Conservation (phyloP, 1,284 basidiomycete genomes). For the Naganishia albida region DNA sequence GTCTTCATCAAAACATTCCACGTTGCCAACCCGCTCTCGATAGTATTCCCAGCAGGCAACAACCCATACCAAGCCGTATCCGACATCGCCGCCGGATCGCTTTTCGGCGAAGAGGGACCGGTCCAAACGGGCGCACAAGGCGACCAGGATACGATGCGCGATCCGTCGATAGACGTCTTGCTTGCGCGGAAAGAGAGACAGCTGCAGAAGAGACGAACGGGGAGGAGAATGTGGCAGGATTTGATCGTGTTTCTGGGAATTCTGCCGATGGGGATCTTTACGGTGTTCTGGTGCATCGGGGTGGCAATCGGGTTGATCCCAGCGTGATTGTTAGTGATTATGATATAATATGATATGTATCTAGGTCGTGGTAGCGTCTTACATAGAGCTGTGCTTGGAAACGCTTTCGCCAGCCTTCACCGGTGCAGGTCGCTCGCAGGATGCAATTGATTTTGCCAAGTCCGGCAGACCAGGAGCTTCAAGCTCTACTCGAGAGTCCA, state of each 20-base stretch:
- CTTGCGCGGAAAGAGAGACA: slow-evolving; percentile 55
- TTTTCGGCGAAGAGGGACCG: neutral
- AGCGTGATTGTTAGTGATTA: slow-evolving; percentile 2
- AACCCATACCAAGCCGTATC: slow-evolving; percentile 23
- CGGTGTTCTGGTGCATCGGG: slow-evolving; percentile 48
- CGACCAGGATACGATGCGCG: slow-evolving; percentile 21
- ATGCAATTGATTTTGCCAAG: too few relatives aligned
- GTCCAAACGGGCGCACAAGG: neutral
- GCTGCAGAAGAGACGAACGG: slow-evolving; percentile 52
- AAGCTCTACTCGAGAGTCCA: too few relatives aligned
- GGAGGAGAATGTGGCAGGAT: slow-evolving; percentile 55
- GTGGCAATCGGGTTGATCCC: slow-evolving; percentile 41
- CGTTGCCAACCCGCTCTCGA: slow-evolving; percentile 53
- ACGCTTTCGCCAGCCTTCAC: too few relatives aligned
- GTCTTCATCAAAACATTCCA: slow-evolving; percentile 57
- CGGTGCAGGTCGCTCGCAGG: too few relatives aligned
- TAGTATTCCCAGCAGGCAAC: slow-evolving; percentile 49
- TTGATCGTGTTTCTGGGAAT: slow-evolving; percentile 54
- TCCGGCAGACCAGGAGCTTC: too few relatives aligned
- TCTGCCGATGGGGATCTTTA: slow-evolving; percentile 48
- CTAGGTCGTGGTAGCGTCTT: too few relatives aligned
- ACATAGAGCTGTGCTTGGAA: too few relatives aligned
- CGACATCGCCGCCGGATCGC: neutral
- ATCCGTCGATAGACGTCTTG: slow-evolving; percentile 46
- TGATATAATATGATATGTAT: slow-evolving; percentile 11